Evolutionary conservation across 202 grass and related monocot genomes (phyloP), one percentile per base, ranked within the genome.

Genomic region (Sporobolus alterniflorus): DNA sequence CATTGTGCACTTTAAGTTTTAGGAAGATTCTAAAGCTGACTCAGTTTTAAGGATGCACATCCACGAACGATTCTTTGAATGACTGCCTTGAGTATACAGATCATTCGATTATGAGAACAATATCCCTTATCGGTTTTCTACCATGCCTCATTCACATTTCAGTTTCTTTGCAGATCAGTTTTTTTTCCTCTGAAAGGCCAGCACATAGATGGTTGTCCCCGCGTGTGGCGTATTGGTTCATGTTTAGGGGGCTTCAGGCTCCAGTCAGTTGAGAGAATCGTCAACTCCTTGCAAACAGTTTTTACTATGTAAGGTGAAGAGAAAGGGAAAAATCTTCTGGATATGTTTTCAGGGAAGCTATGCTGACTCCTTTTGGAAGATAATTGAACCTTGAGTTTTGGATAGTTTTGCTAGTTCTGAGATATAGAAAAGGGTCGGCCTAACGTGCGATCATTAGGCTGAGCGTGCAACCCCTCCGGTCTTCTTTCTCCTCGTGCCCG

Each of bases 151-250:
- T 70, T 75, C 87, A 17, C 86, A 92, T 85, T 96, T 94, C 55
- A 77, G 86, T 86, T 99, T 99, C 83, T 96, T 96, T 72, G 93
- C 91, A 13, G 86, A 91, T 25, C 93, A 99, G 74, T 99, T 99
- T 85, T 90, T 77, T 81, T n/a, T n/a, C n/a, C n/a, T n/a, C 34
- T 79, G 59, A 96, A 94, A 57, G 81, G 87, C 9, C 87, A 76
- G 86, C 89, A 24, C 93, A 99, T 33, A 92, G 96, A 78, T 99
- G 93, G 93, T 80, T 99, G 32, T 92, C 93, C 42, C 77, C 93
- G 76, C 88, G 93, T 73, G 83, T 96, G 22, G 96, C 96, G 60
- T 99, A 99, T 71, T 96, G 93, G 96, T 99, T 94, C 78, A 96
- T 96, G 96, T 96, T 90, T 89, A 91, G 89, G 89, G 79, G 93